Base-by-base conservation (phyloP, 1,284 basidiomycete species). In the Ganoderma lucidum region DNA sequence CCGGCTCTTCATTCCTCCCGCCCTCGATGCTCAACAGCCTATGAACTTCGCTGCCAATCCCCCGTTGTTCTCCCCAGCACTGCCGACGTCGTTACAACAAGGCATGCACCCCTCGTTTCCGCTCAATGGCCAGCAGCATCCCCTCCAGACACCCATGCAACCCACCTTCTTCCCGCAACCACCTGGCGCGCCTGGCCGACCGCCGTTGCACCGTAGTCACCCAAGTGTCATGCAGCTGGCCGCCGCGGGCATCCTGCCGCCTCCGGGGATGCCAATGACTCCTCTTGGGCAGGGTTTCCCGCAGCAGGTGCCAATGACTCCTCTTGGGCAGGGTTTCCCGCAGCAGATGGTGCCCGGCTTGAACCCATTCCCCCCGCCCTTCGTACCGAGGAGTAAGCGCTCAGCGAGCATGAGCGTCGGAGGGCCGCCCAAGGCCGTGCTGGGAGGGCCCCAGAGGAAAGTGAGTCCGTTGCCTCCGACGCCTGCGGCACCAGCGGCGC, bases 381-480 rank as follows among this genome's bases (percentile, higher is more conserved):
- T 90, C 72, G 77, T 83, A 51, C 89, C 85, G 80, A 78, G 85
- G 82, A 84, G 83, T 72, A 83, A 87, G 70, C 80, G 93, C 66
- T 87, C 92, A 67, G 86, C 87, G 39, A 93, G 91, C 75, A 85
- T 95, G 69, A 86, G 83, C 74, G 81, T 83, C 17, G 93, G 93
- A 17, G 93, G 93, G 5, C 93, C 93, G 15, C 93, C 93, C 19
- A 95, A 95, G 78, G 93, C 93, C 1, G 85, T 89, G 2, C 82
- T 95, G 6, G 93, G 93, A 19, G 93, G 93, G 2, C 93, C 92
- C 9, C 86, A 88, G 65, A 86, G 91, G 64, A 94, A 93, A 80
- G 84, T 89, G 65, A 91, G 88, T 77, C 91, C 92, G 19, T 79
- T 91, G 68, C 89, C 90, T 2, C 80, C 84, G 39, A 74, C 78